phyloP scores from a whole-genome alignment of 805 yeast species.

The Pichia gijzeniarum region DNA sequence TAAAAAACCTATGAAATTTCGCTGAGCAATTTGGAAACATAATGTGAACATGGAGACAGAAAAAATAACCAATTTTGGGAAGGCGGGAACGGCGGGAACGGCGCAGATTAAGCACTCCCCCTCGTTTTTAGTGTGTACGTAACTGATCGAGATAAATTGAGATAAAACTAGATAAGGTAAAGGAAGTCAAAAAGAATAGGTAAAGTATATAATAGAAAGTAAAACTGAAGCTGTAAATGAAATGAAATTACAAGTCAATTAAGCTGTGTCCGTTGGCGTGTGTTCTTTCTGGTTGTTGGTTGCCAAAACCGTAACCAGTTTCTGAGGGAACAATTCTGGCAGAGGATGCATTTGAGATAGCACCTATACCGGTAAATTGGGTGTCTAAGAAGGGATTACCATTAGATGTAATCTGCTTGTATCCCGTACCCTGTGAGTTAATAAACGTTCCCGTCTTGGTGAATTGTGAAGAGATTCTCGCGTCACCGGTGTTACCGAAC shows the following conservation, averaged over 20 bases:
- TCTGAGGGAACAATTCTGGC: conserved; percentile 67
- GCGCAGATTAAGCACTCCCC: too few relatives aligned
- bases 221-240: too few relatives aligned
- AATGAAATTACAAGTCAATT: conserved; percentile 25
- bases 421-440: conserved; percentile 86
- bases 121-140: too few relatives aligned
- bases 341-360: conserved; percentile 32
- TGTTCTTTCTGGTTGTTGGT: conserved; percentile 41
- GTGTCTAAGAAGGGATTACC: conserved; percentile 58
- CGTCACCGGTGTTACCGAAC: conserved; percentile 79
- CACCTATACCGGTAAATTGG: conserved; percentile 60
- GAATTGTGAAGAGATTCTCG: conserved; percentile 88
- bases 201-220: too few relatives aligned
- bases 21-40: too few relatives aligned
- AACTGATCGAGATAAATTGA: too few relatives aligned
- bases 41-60: too few relatives aligned
- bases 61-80: too few relatives aligned
- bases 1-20: too few relatives aligned
- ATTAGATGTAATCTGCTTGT: conserved; percentile 42
- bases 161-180: too few relatives aligned
- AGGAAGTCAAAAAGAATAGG: too few relatives aligned
- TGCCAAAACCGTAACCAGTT: conserved; percentile 95
- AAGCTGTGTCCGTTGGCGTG: conserved; percentile 24
- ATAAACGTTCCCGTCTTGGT: conserved; percentile 76
- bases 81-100: too few relatives aligned